Conservation (phyloP, 2,329 filamentous ascomycete genomes). For the Botrytis fragariae region DNA sequence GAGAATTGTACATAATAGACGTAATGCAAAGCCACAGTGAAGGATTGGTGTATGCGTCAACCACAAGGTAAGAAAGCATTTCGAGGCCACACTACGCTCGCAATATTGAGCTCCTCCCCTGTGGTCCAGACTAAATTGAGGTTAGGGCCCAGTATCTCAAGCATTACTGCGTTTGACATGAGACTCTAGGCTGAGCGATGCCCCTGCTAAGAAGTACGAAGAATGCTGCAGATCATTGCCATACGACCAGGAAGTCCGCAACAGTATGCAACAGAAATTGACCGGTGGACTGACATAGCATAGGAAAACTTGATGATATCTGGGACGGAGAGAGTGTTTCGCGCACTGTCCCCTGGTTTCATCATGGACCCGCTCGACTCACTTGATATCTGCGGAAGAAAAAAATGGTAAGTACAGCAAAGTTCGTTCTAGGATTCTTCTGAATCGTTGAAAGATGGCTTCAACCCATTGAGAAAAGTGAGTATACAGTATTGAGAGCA, state of each 20-base stretch:
- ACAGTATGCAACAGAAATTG: background rate
- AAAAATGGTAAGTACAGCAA: background rate
- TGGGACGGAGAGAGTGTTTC: slow-evolving; percentile 17
- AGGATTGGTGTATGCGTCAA: slow-evolving; percentile 9
- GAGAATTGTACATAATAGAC: background rate
- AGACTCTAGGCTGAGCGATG: slow-evolving; percentile 5
- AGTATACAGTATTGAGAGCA: background rate
- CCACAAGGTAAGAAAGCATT: background rate
- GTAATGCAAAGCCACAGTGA: background rate
- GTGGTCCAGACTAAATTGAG: slow-evolving; percentile 1
- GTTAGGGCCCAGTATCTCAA: background rate
- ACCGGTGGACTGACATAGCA: slow-evolving; percentile 8
- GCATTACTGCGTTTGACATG: slow-evolving; percentile 18
- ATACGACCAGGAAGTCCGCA: background rate
- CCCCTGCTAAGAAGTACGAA: background rate
- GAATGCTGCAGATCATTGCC: slow-evolving; percentile 1
- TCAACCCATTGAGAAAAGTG: background rate
- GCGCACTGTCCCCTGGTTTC: slow-evolving; percentile 19
- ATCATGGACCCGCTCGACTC: slow-evolving; percentile 14
- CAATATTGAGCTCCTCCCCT: slow-evolving; percentile 1
- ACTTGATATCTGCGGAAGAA: background rate
- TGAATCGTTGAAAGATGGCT: background rate
- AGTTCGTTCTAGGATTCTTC: background rate
- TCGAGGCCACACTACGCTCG: background rate
- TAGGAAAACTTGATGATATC: slow-evolving; percentile 12